phyloP scores from a whole-genome alignment of 495 filamentous ascomycete genomes.

The Glarea lozoyensis region DNA sequence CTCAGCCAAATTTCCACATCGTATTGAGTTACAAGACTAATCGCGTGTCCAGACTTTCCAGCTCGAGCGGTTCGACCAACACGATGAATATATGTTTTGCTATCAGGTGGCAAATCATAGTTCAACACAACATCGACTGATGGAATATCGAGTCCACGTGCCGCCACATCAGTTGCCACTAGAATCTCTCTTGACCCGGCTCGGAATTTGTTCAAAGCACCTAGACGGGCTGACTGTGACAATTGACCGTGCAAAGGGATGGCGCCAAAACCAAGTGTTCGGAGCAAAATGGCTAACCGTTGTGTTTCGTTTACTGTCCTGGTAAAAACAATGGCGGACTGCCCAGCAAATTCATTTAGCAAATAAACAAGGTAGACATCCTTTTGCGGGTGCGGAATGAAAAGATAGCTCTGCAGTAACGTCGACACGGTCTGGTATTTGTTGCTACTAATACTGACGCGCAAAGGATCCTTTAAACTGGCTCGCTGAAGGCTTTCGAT shows the following conservation, averaged over 20 bases:
- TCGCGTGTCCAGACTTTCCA: slow-evolving; percentile 74
- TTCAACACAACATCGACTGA: slow-evolving; percentile 85
- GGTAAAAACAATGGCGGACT: slow-evolving; percentile 80
- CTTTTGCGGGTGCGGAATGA: slow-evolving; percentile 85
- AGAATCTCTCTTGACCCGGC: slow-evolving; percentile 69
- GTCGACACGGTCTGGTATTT: slow-evolving; percentile 87
- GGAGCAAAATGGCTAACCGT: slow-evolving; percentile 69
- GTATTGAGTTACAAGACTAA: slow-evolving; percentile 82
- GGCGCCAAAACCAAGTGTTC: slow-evolving; percentile 70
- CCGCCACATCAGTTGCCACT: slow-evolving; percentile 93
- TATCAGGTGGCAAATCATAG: slow-evolving; percentile 71
- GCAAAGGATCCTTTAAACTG: slow-evolving; percentile 67
- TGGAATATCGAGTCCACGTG: slow-evolving; percentile 90
- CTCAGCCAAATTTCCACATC: slow-evolving; percentile 80
- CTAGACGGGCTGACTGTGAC: slow-evolving; percentile 73
- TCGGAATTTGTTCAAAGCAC: slow-evolving; percentile 80
- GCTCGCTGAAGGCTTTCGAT: slow-evolving; percentile 88
- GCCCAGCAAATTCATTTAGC: slow-evolving; percentile 75
- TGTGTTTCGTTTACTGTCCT: slow-evolving; percentile 91
- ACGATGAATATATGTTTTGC: slow-evolving; percentile 91
- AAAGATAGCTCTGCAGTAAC: slow-evolving; percentile 70
- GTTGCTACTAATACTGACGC: slow-evolving; percentile 62
- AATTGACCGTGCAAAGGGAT: slow-evolving; percentile 90
- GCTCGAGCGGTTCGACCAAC: slow-evolving; percentile 91
- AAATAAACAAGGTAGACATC: slow-evolving; percentile 84